These are phyloP conservation scores for Zarea fungicola DNA, from an alignment of 2,329 filamentous ascomycete species.

Conservation along the genomic window DNA sequence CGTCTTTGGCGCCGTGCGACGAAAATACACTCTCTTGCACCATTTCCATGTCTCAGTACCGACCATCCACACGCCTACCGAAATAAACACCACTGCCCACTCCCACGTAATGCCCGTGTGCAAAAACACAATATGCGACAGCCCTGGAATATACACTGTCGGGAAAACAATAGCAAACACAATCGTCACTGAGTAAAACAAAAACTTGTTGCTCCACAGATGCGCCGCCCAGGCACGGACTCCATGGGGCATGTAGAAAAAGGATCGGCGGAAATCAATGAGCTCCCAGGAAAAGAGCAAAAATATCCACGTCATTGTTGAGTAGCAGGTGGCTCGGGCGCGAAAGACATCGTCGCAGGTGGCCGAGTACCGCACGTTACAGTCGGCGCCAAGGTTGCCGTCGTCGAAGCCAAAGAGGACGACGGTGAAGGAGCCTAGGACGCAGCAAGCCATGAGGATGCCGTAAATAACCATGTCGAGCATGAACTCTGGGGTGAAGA, in stretches of 20 bases:
- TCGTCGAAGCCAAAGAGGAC: conserved; percentile 51
- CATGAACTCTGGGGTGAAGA: conserved; percentile 61
- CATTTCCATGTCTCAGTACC: conserved; percentile 65
- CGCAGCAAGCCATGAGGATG: conserved; percentile 56
- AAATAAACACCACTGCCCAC: conserved; percentile 63
- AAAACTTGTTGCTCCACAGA: conserved; percentile 50
- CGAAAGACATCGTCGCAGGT: conserved; percentile 55
- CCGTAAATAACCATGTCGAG: conserved; percentile 60
- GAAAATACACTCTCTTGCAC: conserved; percentile 53
- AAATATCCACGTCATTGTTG: conserved; percentile 62
- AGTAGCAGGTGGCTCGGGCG: conserved; percentile 61
- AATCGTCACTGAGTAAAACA: conserved; percentile 43
- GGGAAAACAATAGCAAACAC: conserved; percentile 55
- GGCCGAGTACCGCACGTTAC: conserved; percentile 48
- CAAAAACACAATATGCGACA: conserved; percentile 61
- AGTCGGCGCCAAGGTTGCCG: conserved; percentile 52
- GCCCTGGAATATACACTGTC: conserved; percentile 61
- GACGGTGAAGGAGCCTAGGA: conserved; percentile 51
- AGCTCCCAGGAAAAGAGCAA: conserved; percentile 67
- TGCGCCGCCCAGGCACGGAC: conserved; percentile 50
- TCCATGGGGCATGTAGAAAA: conserved; percentile 51
- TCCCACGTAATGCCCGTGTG: conserved; percentile 63
- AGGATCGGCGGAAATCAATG: conserved; percentile 58
- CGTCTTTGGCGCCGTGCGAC: conserved; percentile 23
- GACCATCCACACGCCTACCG: conserved; percentile 54